Evolutionary conservation across 2,329 filamentous ascomycete genomes (phyloP).

Genomic region (Botrytis porri): DNA sequence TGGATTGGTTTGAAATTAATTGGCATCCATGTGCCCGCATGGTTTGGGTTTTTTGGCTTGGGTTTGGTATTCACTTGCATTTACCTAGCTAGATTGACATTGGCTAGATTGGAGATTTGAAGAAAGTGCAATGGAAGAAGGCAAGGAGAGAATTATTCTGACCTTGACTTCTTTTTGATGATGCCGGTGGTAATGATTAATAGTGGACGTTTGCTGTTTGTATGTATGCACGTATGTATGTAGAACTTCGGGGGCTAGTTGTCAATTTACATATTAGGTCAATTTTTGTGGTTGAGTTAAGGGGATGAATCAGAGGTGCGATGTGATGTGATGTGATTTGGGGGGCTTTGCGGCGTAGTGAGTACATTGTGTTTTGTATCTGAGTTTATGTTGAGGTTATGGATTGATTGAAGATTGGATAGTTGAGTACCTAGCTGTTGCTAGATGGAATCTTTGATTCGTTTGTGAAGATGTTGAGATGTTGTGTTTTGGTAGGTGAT

Average conservation of each 20-base stretch:
- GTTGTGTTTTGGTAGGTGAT: not conserved
- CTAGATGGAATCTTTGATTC: not conserved
- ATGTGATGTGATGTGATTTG: not conserved
- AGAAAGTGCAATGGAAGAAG: not conserved
- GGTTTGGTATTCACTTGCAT: not conserved
- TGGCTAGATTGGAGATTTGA: conserved; percentile 12
- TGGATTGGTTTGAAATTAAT: conserved; percentile 6
- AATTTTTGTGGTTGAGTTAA: not conserved
- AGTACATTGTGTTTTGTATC: not conserved
- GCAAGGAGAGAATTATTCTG: not conserved
- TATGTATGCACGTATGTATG: conserved; percentile 1
- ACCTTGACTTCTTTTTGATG: not conserved
- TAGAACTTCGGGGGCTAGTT: not conserved
- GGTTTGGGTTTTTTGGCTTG: not conserved
- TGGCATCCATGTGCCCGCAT: conserved; percentile 8
- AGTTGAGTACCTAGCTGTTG: not conserved
- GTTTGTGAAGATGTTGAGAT: not conserved
- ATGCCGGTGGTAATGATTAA: conserved; percentile 17
- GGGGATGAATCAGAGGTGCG: not conserved
- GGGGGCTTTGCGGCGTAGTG: not conserved
- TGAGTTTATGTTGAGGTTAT: not conserved
- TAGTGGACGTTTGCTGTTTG: not conserved
- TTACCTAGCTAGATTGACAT: not conserved
- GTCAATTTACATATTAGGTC: not conserved
- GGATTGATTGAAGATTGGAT: not conserved